Evolutionary conservation across 805 yeast species (phyloP), one percentile per base, ranked within the genome.

Genomic region (Ogataea trehalophila): DNA sequence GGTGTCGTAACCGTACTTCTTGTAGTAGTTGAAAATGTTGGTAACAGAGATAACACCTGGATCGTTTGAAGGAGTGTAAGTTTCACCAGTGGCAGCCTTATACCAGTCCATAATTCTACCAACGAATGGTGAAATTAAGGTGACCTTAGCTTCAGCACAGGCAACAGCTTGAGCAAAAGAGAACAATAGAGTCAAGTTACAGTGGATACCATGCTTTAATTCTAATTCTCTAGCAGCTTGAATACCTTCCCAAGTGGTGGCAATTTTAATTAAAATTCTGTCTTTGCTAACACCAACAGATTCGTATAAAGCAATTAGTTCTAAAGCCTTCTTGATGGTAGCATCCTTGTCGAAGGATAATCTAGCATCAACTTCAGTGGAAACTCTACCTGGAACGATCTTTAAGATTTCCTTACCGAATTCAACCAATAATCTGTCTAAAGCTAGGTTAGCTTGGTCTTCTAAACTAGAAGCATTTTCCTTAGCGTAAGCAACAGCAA

Each of bases 21-120:
- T 94, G 87, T 94, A 94, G 83, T 94, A 94, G 86, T 91, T 87
- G 87, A 70, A 94, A 72, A 94, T 94, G 53, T 67, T 69, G 73
- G 83, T 85, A 62, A 94, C 99, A 39, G 97, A 88, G 44, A 75
- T 44, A 53, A 94, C 98, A 85, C 99, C 99, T 59, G 99, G 99
- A 73, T 94, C 98, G 57, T 81, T 75, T 62, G 79, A 87, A 58
- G 79, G 77, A 45, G 80, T 74, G 81, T 88, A 92, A 48, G 81
- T 76, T 79, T 91, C 80, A 64, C 98, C 97, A 56, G 97, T 88
- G 65, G 79, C 69, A 60, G 92, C 94, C 80, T 92, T 92, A 87
- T 80, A 89, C 96, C 97, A 94, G 74, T 94, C 99, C 71, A 92
- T 79, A 71, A 94, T 94, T 80, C 99, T 89, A 65, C 99, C 99